Percentiles rank a stretch among this genome's conserved stretches.
phyloP scores from a whole-genome alignment of 345 rosid genomes.

The Linum usitatissimum region DNA sequence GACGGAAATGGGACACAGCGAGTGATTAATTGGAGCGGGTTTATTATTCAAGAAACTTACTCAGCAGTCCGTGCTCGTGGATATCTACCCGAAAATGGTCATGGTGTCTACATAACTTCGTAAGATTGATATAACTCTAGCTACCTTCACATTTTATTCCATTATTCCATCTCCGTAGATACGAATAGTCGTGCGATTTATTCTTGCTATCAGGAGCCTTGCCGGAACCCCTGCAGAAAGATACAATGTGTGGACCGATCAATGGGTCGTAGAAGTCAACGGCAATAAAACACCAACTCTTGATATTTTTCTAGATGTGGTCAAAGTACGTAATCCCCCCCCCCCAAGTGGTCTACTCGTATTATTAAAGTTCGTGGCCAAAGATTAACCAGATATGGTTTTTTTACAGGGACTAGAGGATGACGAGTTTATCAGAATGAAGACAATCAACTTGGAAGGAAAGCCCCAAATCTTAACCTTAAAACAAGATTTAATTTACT shows the following conservation, averaged over 20 bases:
- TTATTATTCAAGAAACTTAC: slow-evolving; percentile 83
- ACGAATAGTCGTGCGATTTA: not conserved
- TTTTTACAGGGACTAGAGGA: slow-evolving; percentile 53
- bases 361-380: too few relatives aligned
- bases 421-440: slow-evolving; percentile 74
- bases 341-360: too few relatives aligned
- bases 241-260: slow-evolving; percentile 70
- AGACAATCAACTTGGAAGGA: slow-evolving; percentile 71
- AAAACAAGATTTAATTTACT: slow-evolving; percentile 88
- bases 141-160: too few relatives aligned
- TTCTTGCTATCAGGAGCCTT: slow-evolving; percentile 48
- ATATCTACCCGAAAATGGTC: slow-evolving; percentile 95
- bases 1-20: slow-evolving; percentile 82
- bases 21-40: slow-evolving; percentile 84
- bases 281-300: slow-evolving; percentile 76
- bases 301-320: slow-evolving; percentile 53
- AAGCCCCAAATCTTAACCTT: slow-evolving; percentile 82
- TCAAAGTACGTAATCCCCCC: slow-evolving; percentile 40
- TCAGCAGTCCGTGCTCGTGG: slow-evolving; percentile 95
- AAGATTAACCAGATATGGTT: too few relatives aligned
- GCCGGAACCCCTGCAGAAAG: slow-evolving; percentile 83
- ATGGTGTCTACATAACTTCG: slow-evolving; percentile 88
- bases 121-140: slow-evolving; percentile 9
- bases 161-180: too few relatives aligned
- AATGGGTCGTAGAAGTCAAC: slow-evolving; percentile 90